Base-by-base conservation (phyloP, 2,329 filamentous ascomycete species). In the Paraphoma chrysanthemicola region DNA sequence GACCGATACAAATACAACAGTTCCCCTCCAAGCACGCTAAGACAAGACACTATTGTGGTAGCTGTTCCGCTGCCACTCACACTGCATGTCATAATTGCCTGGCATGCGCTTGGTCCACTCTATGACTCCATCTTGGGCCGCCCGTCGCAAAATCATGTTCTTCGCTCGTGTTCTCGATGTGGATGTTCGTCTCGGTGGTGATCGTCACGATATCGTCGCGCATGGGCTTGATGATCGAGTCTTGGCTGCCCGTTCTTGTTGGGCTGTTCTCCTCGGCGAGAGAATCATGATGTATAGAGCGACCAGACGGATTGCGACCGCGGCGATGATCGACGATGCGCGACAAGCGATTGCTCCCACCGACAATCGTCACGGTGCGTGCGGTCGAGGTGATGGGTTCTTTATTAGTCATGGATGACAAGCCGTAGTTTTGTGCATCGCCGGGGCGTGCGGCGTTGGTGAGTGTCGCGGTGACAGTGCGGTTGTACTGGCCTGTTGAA, bases 341-440 rank as follows among this genome's bases (percentile, higher is more conserved):
- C 2, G 71, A 74, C 6, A 72, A 57, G 10, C 68, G 61, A 18
- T 68, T 69, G 50, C 58, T 69, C 39, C 73, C 72, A 17, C 73
- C 73, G 12, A 71, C 66, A n/a, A 76, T 76, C 41, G 71, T 76
- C 38, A 76, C 71, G 23, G 71, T 72, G 44, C 69, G 70, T 12
- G 71, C 64, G 5, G 58, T 59, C 4, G 59, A 53, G 31, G 59
- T 49, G 6, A 47, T 41, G 14, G 49, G 44, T n/a, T 74, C 70
- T 53, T 74, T 74, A 41, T 44, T 41, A 44, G 62, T 62, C 43
- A 74, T 69, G n/a, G 70, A 67, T 33, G 66, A 57, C 5, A 76
- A 62, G n/a, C 66, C 67, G 51, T 64, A 75, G 50, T 64, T 53
- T 9, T 66, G 53, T 10, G 54, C 48, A 44, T 72, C 70, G 39